Evolutionary conservation across 192 early-diverging fungal species (phyloP).

Genomic region (Piromyces finnis): DNA sequence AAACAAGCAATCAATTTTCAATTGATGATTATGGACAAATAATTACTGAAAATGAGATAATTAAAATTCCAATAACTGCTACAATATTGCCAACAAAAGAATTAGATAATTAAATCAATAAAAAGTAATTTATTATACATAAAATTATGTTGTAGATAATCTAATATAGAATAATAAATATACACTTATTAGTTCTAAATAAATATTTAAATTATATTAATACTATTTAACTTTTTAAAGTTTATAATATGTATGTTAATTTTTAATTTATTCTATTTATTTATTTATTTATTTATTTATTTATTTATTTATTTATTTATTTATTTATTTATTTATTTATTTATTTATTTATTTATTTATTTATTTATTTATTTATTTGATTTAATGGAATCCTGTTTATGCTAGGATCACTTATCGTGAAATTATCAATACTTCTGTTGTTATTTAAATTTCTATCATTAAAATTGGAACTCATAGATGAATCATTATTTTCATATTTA

Average conservation of each 20-base stretch:
- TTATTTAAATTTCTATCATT: not conserved
- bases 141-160: no score
- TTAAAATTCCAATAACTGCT: not conserved
- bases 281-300: no score
- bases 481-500: not conserved
- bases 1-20: not conserved
- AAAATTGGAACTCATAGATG: not conserved
- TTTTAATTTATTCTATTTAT: no score
- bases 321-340: no score
- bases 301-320: no score
- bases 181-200: no score
- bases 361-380: not conserved
- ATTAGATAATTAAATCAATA: not conserved
- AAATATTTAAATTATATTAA: no score
- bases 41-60: not conserved
- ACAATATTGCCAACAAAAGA: not conserved
- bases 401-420: not conserved
- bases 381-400: not conserved
- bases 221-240: no score
- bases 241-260: no score
- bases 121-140: not conserved
- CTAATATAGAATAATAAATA: no score
- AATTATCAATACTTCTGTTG: not conserved
- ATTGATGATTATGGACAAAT: not conserved
- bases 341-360: no score